Evolutionary conservation across 306 rosid species (phyloP), one percentile per base, ranked within the genome.

Genomic region (Geum urbanum): DNA sequence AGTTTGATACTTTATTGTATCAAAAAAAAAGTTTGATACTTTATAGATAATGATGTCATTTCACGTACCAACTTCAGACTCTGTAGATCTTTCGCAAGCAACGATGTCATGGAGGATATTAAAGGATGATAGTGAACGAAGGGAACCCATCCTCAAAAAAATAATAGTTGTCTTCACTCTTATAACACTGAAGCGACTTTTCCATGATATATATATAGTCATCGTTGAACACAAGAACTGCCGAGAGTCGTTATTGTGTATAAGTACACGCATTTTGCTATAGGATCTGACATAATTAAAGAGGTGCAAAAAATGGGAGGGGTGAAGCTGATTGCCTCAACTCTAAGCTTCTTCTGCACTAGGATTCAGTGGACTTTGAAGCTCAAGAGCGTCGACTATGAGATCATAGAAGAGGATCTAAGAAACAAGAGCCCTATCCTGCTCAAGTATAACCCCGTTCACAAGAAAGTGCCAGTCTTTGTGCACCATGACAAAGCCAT

Each of bases 301-400:
- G n/a, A n/a, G n/a, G n/a, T n/a, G 24, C n/a, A 27, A 4, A 1
- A n/a, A 22, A 86, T 86, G 85, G 85, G 57, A 41, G 85, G 70
- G 39, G 71, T 78, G 79, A 80, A 80, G 79, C 57, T 86, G 64
- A 65, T 85, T 53, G 85, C 67, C 5, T 67, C 84, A 15, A 44
- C 53, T 15, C 20, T 47, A 69, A 86, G 87, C 79, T 60, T 83
- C 72, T 77, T 68, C 61, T 77, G 85, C 18, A 44, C 76, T 4
- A 80, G 89, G 72, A 41, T 85, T 32, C 80, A 77, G 53, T 82
- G 85, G 87, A 83, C 82, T 2, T 45, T 85, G 24, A 85, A 75
- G 76, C 74, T 85, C 13, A 82, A 85, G 70, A 82, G 89, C 7
- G 85, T 85, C 46, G 80, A 82, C 40, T 85, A 80, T 15, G 82